Evolutionary conservation across 345 rosid genomes (phyloP).

Genomic region (Arabidopsis arenosa): DNA sequence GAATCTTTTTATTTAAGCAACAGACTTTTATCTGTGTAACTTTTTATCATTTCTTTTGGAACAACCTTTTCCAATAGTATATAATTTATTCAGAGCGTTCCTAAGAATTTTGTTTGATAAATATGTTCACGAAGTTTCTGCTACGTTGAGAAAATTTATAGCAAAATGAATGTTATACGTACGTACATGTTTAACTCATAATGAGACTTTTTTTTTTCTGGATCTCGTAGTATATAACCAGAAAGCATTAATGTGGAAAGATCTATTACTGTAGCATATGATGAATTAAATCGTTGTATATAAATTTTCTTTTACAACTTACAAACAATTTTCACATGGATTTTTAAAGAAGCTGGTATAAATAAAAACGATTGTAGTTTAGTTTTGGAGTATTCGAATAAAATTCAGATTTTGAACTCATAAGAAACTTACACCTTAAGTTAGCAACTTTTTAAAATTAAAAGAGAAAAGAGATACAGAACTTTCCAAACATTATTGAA

Average conservation of each 20-base stretch:
- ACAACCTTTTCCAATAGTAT: slow-evolving; percentile 16
- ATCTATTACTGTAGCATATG: not conserved
- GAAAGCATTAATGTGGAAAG: not conserved
- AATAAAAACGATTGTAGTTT: not conserved
- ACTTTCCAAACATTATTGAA: slow-evolving; percentile 42
- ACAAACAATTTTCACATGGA: not conserved
- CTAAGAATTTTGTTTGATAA: not conserved
- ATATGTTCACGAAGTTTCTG: not conserved
- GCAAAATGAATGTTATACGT: not conserved
- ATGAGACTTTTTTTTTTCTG: not conserved
- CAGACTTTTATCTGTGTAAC: slow-evolving; percentile 8
- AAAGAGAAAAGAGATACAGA: slow-evolving; percentile 30
- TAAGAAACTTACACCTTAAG: slow-evolving; percentile 41
- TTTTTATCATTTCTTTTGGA: slow-evolving; percentile 20
- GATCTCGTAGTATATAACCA: not conserved
- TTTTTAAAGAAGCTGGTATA: not conserved
- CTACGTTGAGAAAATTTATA: slow-evolving; percentile 9
- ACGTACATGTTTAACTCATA: not conserved
- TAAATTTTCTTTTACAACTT: not conserved
- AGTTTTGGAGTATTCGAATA: not conserved
- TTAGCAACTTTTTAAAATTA: slow-evolving; percentile 22
- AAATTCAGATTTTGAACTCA: slow-evolving; percentile 12
- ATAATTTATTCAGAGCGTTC: not conserved
- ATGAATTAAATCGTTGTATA: slow-evolving; percentile 5
- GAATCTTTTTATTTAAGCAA: slow-evolving; percentile 29